Evolutionary conservation across 371 early-diverging fungal genomes (phyloP).

Genomic region (Mucor indicus): DNA sequence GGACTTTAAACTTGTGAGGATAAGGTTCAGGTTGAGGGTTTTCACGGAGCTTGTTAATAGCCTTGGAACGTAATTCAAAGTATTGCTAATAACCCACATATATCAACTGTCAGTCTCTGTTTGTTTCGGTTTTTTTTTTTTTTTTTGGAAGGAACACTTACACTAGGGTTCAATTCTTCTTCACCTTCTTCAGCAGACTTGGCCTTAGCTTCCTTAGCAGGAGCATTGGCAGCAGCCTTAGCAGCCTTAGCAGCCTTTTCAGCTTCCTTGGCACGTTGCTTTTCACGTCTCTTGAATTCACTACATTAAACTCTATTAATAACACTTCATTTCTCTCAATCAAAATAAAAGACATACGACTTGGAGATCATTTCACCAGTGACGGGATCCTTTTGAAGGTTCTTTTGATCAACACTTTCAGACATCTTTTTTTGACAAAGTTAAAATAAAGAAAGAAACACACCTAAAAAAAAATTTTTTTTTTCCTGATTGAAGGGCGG

Average conservation of each 20-base stretch:
- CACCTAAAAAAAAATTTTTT: too few species aligned
- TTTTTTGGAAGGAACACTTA: conserved; percentile 26
- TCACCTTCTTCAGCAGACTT: conserved; percentile 72
- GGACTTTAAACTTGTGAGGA: conserved; percentile 97
- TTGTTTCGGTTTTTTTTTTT: background rate
- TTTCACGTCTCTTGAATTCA: conserved; percentile 91
- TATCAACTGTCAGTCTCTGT: background rate
- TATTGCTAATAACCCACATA: conserved; percentile 65
- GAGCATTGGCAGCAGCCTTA: conserved; percentile 59
- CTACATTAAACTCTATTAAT: conserved; percentile 32
- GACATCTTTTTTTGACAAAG: conserved; percentile 8
- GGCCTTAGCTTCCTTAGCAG: conserved; percentile 56
- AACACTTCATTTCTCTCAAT: background rate
- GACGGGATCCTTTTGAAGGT: conserved; percentile 78
- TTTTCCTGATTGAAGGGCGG: too few species aligned
- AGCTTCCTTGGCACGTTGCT: conserved; percentile 86
- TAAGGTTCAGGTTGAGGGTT: conserved; percentile 84
- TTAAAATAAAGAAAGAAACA: background rate
- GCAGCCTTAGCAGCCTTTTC: conserved; percentile 77
- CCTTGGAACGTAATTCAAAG: conserved; percentile 93
- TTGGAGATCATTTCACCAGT: conserved; percentile 97
- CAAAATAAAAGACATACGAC: conserved; percentile 53
- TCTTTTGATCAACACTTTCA: conserved; percentile 53
- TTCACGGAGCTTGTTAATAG: conserved; percentile 77
- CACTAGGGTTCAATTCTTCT: conserved; percentile 84